Base-by-base conservation (phyloP, 352 stramenopile genomes). In the Globisporangium ultimum region DNA sequence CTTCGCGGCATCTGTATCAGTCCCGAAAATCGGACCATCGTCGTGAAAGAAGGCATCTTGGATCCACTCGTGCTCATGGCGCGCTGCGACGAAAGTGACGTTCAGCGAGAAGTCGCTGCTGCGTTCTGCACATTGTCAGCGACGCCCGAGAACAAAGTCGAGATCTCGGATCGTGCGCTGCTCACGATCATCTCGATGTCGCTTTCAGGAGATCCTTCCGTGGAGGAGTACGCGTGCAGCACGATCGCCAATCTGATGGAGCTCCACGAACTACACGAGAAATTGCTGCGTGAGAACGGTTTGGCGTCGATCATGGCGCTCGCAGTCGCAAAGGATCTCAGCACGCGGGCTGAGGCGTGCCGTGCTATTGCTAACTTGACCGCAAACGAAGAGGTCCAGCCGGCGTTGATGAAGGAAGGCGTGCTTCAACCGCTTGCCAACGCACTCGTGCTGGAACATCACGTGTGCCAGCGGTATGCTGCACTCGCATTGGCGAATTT, bases 1-100 rank as follows among this genome's bases (percentile, higher is more conserved):
- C 71, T 98, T 38, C 83, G 96, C 21, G 93, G 91, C 2, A 78
- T 99, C 10, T 98, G 95, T 58, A 98, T 98, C 47, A 94, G 80
- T 1, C 79, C 88, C 1, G 76, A 81, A n/a, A 98, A 98, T 46
- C 84, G 95, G 13, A 66, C 87, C 22, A 61, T 80, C 3, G 88
- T 98, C 1, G 83, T 98, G 7, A 87, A 98, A 56, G 91, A 98
- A 68, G 95, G 95, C 47, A 94, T 98, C 55, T 66, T 99, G 34
- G 95, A 98, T 53, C 94, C 95, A 20, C 74, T 99, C 22, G 91
- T 98, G 34, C 74, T 99, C 17, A 97, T 99, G 89, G 95, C 93
- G 17, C 83, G 91, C 3, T 96, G 87, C 10, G 86, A 97, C 45
- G 89, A 98, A 24, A 79, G 86, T 24, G 83, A 97, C 52, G 88